phyloP scores from a whole-genome alignment of 768 basidiomycete species.

The Amanita fuliginea region DNA sequence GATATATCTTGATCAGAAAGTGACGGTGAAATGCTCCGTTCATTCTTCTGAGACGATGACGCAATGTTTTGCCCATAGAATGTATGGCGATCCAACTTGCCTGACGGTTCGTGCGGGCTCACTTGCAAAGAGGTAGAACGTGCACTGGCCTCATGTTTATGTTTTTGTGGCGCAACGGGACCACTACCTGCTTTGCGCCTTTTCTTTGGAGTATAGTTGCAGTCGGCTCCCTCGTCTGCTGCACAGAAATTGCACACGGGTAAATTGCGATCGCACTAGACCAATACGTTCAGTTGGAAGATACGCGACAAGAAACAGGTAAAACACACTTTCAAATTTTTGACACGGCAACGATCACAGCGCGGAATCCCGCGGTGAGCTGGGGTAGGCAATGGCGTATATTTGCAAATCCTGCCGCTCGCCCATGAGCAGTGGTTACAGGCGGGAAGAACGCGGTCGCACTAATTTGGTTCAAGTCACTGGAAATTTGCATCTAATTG shows the following conservation, averaged over 20 bases:
- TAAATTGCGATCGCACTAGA: slow-evolving; percentile 60
- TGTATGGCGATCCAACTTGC: slow-evolving; percentile 17
- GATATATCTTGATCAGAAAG: slow-evolving; percentile 14
- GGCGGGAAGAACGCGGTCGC: slow-evolving; percentile 57
- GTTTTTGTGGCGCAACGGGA: slow-evolving; percentile 9
- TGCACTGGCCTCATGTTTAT: slow-evolving; percentile 9
- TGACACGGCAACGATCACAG: slow-evolving; percentile 58
- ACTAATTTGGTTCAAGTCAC: slow-evolving; percentile 26
- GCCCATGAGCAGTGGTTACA: slow-evolving; percentile 68
- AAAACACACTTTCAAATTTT: slow-evolving; percentile 50
- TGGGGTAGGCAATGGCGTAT: slow-evolving; percentile 65
- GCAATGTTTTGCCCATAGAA: slow-evolving; percentile 40
- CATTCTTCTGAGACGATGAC: slow-evolving; percentile 16
- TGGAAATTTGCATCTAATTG: not conserved
- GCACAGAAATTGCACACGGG: slow-evolving; percentile 63
- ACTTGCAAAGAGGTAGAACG: slow-evolving; percentile 2
- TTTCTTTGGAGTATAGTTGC: slow-evolving; percentile 69
- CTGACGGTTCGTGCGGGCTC: not conserved
- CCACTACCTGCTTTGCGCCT: slow-evolving; percentile 38
- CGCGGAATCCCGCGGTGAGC: slow-evolving; percentile 68
- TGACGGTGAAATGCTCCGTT: slow-evolving; percentile 13
- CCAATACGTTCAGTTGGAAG: not conserved
- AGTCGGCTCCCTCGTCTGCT: slow-evolving; percentile 39
- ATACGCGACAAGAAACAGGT: slow-evolving; percentile 2
- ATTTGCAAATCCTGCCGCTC: slow-evolving; percentile 53